Conservation (phyloP, 345 rosid genomes). For the Dimocarpus longan region DNA sequence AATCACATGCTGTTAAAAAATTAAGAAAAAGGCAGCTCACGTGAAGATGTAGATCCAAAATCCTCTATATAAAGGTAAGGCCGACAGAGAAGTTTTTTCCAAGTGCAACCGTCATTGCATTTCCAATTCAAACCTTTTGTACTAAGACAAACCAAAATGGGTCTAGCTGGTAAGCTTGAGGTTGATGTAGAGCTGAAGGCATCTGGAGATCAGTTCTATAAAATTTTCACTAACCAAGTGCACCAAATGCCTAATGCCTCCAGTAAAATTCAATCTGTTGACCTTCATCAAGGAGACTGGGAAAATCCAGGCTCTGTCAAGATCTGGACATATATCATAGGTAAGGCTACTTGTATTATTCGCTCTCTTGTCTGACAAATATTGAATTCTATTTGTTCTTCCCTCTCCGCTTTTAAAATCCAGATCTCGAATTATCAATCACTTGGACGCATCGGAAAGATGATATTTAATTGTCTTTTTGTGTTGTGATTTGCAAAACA, state of each 20-base stretch:
- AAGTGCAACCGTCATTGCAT: neutral
- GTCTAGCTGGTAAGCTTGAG: conserved; percentile 29
- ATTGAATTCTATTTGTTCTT: no score
- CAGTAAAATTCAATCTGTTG: conserved; percentile 17
- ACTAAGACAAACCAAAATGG: neutral
- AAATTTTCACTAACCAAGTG: conserved; percentile 2
- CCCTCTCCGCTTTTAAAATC: no score
- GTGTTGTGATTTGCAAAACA: no score
- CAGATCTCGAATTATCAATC: no score
- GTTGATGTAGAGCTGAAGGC: conserved; percentile 35
- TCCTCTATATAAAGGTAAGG: neutral
- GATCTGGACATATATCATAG: conserved; percentile 34
- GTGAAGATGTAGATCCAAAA: no score
- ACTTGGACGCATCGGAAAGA: no score
- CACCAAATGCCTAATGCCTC: conserved; percentile 33
- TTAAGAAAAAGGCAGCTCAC: no score
- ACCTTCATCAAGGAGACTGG: conserved; percentile 42
- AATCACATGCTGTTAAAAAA: no score
- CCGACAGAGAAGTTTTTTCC: neutral
- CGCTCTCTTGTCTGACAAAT: neutral
- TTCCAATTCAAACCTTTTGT: neutral
- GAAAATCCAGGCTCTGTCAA: conserved; percentile 29
- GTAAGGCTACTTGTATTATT: conserved; percentile 12
- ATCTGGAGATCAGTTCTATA: conserved; percentile 21
- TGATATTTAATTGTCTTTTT: no score